A percentile compares a stretch with the other conserved stretches of the same genome.
Conservation (phyloP, 305 asterid genomes). For the Fraxinus sp. region DNA sequence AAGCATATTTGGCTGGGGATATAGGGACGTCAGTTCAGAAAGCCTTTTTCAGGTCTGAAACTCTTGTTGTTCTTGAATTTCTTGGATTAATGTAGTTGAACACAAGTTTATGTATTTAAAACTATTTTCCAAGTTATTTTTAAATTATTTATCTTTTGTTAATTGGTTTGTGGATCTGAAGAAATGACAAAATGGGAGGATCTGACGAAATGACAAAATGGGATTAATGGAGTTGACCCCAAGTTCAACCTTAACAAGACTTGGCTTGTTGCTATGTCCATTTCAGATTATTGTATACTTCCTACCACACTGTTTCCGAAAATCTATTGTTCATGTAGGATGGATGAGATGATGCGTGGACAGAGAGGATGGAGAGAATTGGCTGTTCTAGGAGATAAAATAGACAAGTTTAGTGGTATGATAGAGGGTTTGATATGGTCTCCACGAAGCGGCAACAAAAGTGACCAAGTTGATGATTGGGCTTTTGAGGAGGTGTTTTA, state of each 20-base stretch:
- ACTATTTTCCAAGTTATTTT: not conserved
- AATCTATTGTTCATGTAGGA: slow-evolving; percentile 53
- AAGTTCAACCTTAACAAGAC: not conserved
- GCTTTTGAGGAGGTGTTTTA: slow-evolving; percentile 85
- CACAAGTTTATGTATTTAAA: not conserved
- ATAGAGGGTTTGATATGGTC: slow-evolving; percentile 96
- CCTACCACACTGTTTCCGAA: not conserved
- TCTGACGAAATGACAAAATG: not conserved
- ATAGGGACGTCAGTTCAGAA: slow-evolving; percentile 76
- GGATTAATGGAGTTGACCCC: slow-evolving; percentile 4
- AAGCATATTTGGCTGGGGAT: slow-evolving; percentile 78
- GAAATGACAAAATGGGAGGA: not conserved
- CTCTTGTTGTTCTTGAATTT: not conserved
- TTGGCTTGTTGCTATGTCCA: not conserved
- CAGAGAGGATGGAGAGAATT: slow-evolving; percentile 98
- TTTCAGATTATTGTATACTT: not conserved
- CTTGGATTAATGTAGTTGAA: not conserved
- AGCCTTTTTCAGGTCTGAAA: slow-evolving; percentile 71
- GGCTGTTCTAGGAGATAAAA: slow-evolving; percentile 84
- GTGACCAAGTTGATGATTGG: slow-evolving; percentile 81
- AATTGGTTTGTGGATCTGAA: not conserved
- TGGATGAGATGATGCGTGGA: slow-evolving; percentile 99
- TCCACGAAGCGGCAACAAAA: slow-evolving; percentile 65
- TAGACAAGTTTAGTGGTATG: slow-evolving; percentile 83
- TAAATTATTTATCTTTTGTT: not conserved